A percentile compares a stretch with the other conserved stretches of the same genome.
phyloP scores from a whole-genome alignment of 2,329 filamentous ascomycete species.

The Fusarium acutatum region DNA sequence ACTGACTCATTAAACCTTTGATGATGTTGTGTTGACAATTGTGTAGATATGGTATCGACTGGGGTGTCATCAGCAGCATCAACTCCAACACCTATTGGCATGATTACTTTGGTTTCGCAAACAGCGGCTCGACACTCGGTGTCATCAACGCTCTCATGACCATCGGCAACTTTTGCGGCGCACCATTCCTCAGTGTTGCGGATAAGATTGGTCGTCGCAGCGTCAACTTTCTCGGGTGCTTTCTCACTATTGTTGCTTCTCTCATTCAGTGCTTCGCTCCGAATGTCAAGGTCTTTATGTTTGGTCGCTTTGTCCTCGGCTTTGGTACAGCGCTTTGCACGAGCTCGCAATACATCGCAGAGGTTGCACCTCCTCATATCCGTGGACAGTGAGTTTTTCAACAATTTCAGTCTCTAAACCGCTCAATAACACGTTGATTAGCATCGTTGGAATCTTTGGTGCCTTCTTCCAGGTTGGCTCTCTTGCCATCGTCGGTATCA shows the following conservation, averaged over 20 bases:
- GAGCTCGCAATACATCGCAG: constrained; percentile 37
- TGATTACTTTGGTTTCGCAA: constrained; percentile 33
- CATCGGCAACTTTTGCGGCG: constrained; percentile 36
- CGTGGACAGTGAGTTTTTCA: constrained; percentile 18
- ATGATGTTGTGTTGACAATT: background rate
- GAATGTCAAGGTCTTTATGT: constrained; percentile 30
- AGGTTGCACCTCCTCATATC: constrained; percentile 32
- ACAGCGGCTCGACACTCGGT: constrained; percentile 28
- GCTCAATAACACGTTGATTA: background rate
- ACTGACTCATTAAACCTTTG: background rate
- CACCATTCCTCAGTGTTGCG: constrained; percentile 28
- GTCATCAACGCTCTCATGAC: constrained; percentile 39
- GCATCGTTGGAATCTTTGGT: constrained; percentile 35
- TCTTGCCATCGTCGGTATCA: constrained; percentile 31
- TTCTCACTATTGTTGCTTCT: constrained; percentile 31
- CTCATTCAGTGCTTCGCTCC: constrained; percentile 34
- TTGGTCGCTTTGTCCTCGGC: constrained; percentile 30
- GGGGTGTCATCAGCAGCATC: constrained; percentile 38
- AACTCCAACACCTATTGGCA: constrained; percentile 36
- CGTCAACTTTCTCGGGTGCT: constrained; percentile 32
- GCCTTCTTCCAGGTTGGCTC: constrained; percentile 39
- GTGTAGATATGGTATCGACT: constrained; percentile 34
- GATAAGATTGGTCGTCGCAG: constrained; percentile 36
- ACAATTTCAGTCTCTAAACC: fast-evolving
- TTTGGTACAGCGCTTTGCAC: constrained; percentile 38